Evolutionary conservation across 768 basidiomycete species (phyloP), one percentile per base, ranked within the genome.

Genomic region (Russula ochroleuca): DNA sequence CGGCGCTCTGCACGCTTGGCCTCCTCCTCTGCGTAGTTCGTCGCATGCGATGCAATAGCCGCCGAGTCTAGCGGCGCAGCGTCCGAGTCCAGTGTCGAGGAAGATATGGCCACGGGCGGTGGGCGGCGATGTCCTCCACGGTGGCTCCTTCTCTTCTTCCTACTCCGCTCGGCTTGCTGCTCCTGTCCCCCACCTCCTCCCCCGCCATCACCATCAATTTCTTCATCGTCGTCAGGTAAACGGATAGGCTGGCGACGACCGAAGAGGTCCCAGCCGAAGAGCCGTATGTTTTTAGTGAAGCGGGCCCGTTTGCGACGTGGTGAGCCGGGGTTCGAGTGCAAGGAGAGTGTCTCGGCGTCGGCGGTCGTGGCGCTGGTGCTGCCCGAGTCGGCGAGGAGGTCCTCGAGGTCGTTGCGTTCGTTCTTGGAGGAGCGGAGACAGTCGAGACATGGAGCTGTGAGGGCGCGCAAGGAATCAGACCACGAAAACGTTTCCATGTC

Each of bases 181-280:
- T 28, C 33, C 23, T 25, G n/a, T 23, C 47, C 47, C 23, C 5
- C 47, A 25, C 14, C 45, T 11, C 14, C 47, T 1, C 14, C 48
- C 0, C n/a, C 43, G 0, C 43, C 47, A 23, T 14, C 21, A 23
- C 2, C 41, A 9, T 10, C 11, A 21, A 23, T 73, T 4, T 80
- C 77, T 13, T 77, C 79, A 11, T 85, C 85, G 15, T 79, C 79
- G n/a, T 82, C 83, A 0, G 81, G 77, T n/a, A 87, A 78, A 49
- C 83, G 81, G 55, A 89, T 83, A 0, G 83, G 78, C 8, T 78
- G 78, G 23, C 78, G 78, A 25, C 78, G 78, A n/a, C 88, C 88
- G 65, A 90, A 88, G 3, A 88, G 77, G 57, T 85, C 77, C 65
- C 76, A 87, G 7, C 88, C 88, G 63, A 88, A 88, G 9, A 90